Base-by-base conservation (phyloP, 768 basidiomycete genomes). In the Serendipita indica region DNA sequence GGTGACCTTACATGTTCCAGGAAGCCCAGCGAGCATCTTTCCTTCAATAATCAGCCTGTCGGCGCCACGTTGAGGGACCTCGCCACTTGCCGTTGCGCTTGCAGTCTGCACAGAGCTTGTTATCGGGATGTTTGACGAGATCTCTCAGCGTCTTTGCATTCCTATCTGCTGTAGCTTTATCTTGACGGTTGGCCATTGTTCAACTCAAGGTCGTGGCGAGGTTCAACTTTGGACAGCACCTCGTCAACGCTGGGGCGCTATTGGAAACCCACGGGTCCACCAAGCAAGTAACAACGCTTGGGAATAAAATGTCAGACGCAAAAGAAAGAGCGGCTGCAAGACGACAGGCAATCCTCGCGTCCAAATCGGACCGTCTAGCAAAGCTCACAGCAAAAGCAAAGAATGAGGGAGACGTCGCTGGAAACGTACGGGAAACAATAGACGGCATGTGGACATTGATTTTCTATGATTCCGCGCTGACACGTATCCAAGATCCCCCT, bases 21-120 rank as follows among this genome's bases (percentile, higher is more conserved):
- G 90, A 91, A 39, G 94, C 94, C 94, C 94, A 99, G 65, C 94
- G 79, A 41, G 94, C 89, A 76, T 98, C 93, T 96, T 63, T 14
- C 30, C n/a, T 60, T 54, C 56, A n/a, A 32, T 20, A 3, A 58
- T 57, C 18, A 54, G 30, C 30, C 58, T 7, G 32, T 46, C 25
- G 35, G 30, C 30, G 16, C 43, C 57, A 35, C 25, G 18, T 30
- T 35, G n/a, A 1, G 34, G 25, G 16, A 33, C 35, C 22, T 22
- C 22, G 25, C 28, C 20, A 71, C 82, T 33, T 64, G 89, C 93
- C 94, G 70, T 96, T 93, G 62, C 88, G 83, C 69, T 96, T 94
- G 75, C 94, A 99, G 67, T 99, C 94, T 1, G 89, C 90, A 63
- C 94, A 99, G 37, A 86, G 70, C 71, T 91, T 97, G 73, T 97